phyloP scores from a whole-genome alignment of 768 basidiomycete species.

The Dioszegia crocea region DNA sequence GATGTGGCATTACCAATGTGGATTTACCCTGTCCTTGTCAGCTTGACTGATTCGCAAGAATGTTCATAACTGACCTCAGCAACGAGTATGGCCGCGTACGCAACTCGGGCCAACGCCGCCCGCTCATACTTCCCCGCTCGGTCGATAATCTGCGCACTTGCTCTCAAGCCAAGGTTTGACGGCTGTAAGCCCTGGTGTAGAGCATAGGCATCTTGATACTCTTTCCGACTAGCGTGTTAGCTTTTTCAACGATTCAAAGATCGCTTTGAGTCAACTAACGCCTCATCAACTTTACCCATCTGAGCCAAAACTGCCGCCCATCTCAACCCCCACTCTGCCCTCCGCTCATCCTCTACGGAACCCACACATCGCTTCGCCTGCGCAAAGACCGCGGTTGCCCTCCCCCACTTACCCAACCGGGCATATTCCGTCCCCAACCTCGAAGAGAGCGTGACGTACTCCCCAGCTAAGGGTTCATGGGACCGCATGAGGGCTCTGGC shows the following conservation, averaged over 20 bases:
- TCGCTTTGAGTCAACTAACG: conserved; percentile 56
- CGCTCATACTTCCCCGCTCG: conserved; percentile 63
- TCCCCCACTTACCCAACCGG: conserved; percentile 66
- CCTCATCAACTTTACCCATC: conserved; percentile 10
- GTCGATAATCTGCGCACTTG: conserved; percentile 59
- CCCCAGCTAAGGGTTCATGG: conserved; percentile 58
- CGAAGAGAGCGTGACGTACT: conserved; percentile 62
- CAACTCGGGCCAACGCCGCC: conserved; percentile 67
- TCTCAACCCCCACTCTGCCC: not conserved
- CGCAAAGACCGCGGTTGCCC: conserved; percentile 63
- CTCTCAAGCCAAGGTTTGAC: conserved; percentile 54
- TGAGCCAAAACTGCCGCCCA: conserved; percentile 15
- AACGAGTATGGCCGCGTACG: conserved; percentile 66
- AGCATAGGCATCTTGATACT: conserved; percentile 2
- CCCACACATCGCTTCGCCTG: conserved; percentile 11
- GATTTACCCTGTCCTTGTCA: not conserved
- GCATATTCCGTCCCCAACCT: conserved; percentile 76
- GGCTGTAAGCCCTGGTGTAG: conserved; percentile 16
- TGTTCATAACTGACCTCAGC: conserved; percentile 55
- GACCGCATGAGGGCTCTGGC: conserved; percentile 62
- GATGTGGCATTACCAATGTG: not conserved
- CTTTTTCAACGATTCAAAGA: not conserved
- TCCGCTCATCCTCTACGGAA: conserved; percentile 1
- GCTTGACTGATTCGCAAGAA: not conserved
- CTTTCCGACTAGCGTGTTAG: not conserved